Evolutionary conservation across 306 rosid species (phyloP).

Genomic region (Arachis stenosperma): DNA sequence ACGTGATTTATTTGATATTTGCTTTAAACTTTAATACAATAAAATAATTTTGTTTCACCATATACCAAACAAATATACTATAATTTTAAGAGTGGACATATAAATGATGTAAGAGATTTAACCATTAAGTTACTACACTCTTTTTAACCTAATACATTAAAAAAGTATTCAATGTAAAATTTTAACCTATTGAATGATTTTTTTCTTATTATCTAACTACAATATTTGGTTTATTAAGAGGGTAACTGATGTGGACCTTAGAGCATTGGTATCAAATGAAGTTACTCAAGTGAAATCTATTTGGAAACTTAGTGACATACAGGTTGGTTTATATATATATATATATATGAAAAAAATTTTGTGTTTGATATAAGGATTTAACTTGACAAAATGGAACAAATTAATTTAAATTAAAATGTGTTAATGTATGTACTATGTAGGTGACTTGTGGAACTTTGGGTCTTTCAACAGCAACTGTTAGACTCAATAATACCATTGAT

Average conservation of each 20-base stretch:
- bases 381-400: background rate
- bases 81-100: no score
- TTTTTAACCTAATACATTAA: no score
- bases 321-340: conserved; percentile 46
- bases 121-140: no score
- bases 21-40: no score
- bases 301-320: conserved; percentile 72
- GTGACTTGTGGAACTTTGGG: conserved; percentile 82
- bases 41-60: no score
- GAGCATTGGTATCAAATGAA: conserved; percentile 79
- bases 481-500: conserved; percentile 49
- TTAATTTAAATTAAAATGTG: background rate
- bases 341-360: conserved; percentile 16
- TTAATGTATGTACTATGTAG: conserved; percentile 52
- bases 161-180: background rate
- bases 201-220: background rate
- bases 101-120: no score
- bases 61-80: no score
- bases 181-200: background rate
- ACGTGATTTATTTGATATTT: no score
- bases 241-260: conserved; percentile 74
- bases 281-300: conserved; percentile 58
- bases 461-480: conserved; percentile 77
- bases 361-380: background rate
- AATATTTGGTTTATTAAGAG: conserved; percentile 49